A percentile compares a stretch with the other conserved stretches of the same genome.
phyloP scores from a whole-genome alignment of 495 filamentous ascomycete species.

The Aspergillus homomorphus region DNA sequence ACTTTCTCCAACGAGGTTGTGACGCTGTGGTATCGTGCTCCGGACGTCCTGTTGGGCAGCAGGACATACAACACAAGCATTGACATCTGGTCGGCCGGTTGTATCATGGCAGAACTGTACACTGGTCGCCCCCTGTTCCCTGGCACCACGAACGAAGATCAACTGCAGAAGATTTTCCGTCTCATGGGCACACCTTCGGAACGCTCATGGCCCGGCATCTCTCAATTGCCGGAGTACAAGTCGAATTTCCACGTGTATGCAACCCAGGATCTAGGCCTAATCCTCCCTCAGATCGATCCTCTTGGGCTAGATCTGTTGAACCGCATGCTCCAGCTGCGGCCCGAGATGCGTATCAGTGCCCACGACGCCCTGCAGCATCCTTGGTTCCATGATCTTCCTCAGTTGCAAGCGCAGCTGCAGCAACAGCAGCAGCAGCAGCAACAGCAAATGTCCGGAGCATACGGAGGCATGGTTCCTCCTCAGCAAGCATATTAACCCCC shows the following conservation, averaged over 20 bases:
- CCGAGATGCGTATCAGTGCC: conserved; percentile 87
- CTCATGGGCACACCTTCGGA: conserved; percentile 96
- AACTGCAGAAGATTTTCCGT: conserved; percentile 91
- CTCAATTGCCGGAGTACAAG: conserved; percentile 90
- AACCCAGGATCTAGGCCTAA: conserved; percentile 82
- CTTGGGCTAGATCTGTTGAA: conserved; percentile 80
- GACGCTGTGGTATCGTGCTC: conserved; percentile 93
- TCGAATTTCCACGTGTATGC: conserved; percentile 88
- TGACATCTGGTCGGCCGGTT: conserved; percentile 96
- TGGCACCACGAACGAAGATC: conserved; percentile 94
- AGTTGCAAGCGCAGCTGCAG: conserved; percentile 50
- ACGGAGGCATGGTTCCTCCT: conserved; percentile 42
- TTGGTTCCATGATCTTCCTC: conserved; percentile 75
- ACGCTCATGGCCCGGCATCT: conserved; percentile 88
- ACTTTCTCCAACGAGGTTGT: conserved; percentile 98
- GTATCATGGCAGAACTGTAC: conserved; percentile 99
- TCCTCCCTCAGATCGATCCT: conserved; percentile 86
- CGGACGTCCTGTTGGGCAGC: conserved; percentile 86
- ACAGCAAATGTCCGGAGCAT: conserved; percentile 38
- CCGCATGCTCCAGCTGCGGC: conserved; percentile 87
- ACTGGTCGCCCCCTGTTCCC: conserved; percentile 91
- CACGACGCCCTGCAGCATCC: conserved; percentile 79
- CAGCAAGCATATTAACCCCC: conserved; percentile 37
- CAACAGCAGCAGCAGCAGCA: conserved; percentile 39
- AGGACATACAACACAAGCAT: conserved; percentile 96